Evolutionary conservation across 2,329 filamentous ascomycete species (phyloP).

Genomic region (Apiospora marii): DNA sequence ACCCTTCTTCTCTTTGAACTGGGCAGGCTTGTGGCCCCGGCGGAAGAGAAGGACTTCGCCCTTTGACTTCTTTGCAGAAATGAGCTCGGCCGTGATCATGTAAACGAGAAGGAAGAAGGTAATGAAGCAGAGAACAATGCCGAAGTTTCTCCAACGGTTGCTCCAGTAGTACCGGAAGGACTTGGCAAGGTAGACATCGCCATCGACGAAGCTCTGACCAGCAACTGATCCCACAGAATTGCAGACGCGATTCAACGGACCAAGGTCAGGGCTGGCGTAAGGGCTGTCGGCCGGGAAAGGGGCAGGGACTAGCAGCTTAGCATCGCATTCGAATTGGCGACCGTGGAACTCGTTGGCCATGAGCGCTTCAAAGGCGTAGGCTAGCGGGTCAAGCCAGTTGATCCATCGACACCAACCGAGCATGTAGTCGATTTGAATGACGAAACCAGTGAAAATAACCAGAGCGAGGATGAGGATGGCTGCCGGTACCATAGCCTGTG

Average conservation of each 20-base stretch:
- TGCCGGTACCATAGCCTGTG: constrained; percentile 66
- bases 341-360: constrained; percentile 82
- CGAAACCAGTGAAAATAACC: constrained; percentile 74
- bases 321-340: constrained; percentile 62
- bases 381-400: constrained; percentile 78
- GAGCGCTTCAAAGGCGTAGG: constrained; percentile 79
- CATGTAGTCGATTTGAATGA: constrained; percentile 71
- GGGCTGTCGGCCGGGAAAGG: constrained; percentile 38
- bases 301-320: constrained; percentile 48
- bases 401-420: constrained; percentile 83
- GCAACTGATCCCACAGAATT: constrained; percentile 61
- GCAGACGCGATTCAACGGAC: constrained; percentile 57
- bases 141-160: constrained; percentile 74
- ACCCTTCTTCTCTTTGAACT: constrained; percentile 64
- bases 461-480: constrained; percentile 68
- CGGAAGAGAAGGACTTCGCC: constrained; percentile 78
- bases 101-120: constrained; percentile 66
- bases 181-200: constrained; percentile 62
- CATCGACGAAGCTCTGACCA: constrained; percentile 59
- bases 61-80: constrained; percentile 73
- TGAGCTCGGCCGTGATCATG: constrained; percentile 68
- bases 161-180: constrained; percentile 62
- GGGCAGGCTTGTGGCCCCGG: constrained; percentile 65
- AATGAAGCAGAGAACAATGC: constrained; percentile 70
- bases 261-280: constrained; percentile 38